phyloP scores from a whole-genome alignment of 306 rosid genomes.

The Ammopiptanthus mongolicus region DNA sequence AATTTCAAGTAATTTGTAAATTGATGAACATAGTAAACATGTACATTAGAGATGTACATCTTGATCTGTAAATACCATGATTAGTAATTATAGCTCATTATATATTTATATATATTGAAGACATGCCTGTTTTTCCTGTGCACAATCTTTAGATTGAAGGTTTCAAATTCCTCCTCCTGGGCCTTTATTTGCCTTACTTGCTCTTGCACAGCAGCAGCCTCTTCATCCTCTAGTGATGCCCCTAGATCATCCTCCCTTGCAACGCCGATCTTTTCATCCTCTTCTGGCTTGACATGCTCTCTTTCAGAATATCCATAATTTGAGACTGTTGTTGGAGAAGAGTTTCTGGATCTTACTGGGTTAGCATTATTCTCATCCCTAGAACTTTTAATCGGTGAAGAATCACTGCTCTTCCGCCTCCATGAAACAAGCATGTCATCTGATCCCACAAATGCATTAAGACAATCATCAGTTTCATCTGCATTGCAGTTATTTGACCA shows the following conservation, averaged over 20 bases:
- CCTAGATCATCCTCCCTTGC: conserved; percentile 63
- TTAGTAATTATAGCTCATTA: background rate
- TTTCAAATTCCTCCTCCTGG: conserved; percentile 88
- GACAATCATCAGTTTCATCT: conserved; percentile 54
- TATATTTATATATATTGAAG: background rate
- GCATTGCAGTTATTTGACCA: conserved; percentile 59
- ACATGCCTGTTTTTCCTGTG: conserved; percentile 85
- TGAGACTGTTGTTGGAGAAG: conserved; percentile 70
- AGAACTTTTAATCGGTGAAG: conserved; percentile 60
- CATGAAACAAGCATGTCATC: conserved; percentile 54
- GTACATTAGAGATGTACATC: background rate
- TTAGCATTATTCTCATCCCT: conserved; percentile 58
- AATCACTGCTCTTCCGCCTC: conserved; percentile 62
- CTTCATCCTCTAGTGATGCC: conserved; percentile 77
- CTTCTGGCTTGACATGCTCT: conserved; percentile 57
- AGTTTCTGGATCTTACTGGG: conserved; percentile 46
- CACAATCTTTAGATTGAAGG: conserved; percentile 85
- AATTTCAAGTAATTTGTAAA: background rate
- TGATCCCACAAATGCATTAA: conserved; percentile 41
- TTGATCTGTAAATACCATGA: background rate
- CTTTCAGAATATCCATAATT: conserved; percentile 72
- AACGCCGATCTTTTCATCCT: conserved; percentile 46
- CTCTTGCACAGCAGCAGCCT: conserved; percentile 88
- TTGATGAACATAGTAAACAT: background rate
- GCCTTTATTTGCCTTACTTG: conserved; percentile 86